Percentiles rank a stretch among this genome's conserved stretches.
Evolutionary conservation across 202 grass and related monocot species (phyloP).

Genomic region (Eragrostis tef): DNA sequence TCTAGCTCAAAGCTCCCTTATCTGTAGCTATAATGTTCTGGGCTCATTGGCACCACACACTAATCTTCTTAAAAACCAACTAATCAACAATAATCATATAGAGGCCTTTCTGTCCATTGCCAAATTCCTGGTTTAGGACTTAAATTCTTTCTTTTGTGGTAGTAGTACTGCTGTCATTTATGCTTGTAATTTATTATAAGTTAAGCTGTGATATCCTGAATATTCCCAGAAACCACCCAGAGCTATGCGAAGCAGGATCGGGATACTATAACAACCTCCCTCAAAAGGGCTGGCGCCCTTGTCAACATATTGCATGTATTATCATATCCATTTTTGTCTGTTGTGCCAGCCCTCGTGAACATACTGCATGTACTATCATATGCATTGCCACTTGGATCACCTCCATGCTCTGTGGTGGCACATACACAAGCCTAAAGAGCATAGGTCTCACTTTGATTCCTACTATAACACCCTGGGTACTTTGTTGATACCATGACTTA

Average conservation of each 20-base stretch:
- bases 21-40: neutral
- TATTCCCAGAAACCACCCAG: neutral
- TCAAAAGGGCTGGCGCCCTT: neutral
- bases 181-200: neutral
- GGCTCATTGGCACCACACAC: neutral
- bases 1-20: constrained; percentile 8
- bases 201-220: neutral
- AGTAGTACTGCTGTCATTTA: neutral
- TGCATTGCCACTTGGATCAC: neutral
- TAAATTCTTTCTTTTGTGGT: neutral
- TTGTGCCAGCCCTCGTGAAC: too few species aligned
- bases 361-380: neutral
- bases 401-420: neutral
- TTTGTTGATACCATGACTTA: neutral
- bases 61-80: neutral
- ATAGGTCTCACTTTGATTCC: neutral
- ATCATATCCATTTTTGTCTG: neutral
- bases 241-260: neutral
- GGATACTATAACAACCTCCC: neutral
- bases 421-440: neutral
- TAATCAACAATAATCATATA: constrained; percentile 11
- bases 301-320: too few species aligned
- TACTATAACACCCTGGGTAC: neutral
- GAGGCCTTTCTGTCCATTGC: neutral
- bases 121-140: neutral